Base-by-base conservation (phyloP, 2,329 filamentous ascomycete genomes). In the Penicillium vulpinum region DNA sequence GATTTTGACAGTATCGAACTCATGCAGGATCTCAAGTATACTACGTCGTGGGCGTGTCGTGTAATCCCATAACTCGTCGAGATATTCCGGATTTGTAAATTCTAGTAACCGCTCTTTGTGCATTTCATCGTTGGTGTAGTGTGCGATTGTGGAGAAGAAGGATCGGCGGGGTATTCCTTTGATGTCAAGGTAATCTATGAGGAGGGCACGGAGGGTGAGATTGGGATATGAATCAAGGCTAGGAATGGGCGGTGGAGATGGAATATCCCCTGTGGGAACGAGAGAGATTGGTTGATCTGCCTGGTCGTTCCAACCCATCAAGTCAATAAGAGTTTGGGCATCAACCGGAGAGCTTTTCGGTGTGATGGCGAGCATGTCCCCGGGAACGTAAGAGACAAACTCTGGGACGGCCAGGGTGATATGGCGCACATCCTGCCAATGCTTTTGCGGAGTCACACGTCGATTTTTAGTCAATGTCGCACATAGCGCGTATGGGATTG, bases 11-110 rank as follows among this genome's bases (percentile, higher is more conserved):
- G 85, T 88, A 40, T 89, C 84, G 67, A 99, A 99, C 66, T 99
- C 94, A 55, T 93, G 87, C 28, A 99, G 82, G 4, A 96, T 88
- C 75, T 99, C 94, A 6, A 99, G 79, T 56, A 97, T 96, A 57
- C 90, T 95, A 33, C 94, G 88, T 33, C 92, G 88, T 0, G 93
- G 90, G 9, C 94, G 87, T 0, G 92, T 92, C 1, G 94, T 94
- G 71, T 99, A 99, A 75, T 99, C 93, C 77, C 91, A 97, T 54
- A 96, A 88, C 66, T 99, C 94, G 65, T 97, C 92, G 6, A 93
- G 85, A 66, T 88, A 90, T 44, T 89, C 83, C 0, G 91, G 86
- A 66, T 89, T 84, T 1, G 87, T 87, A 66, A 99, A 94, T 70
- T 99, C 94, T 9, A 88, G 75, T 0, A 99, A 83, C 2, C 93